Evolutionary conservation across 345 rosid genomes (phyloP).

Genomic region (Lagerstroemia speciosa): DNA sequence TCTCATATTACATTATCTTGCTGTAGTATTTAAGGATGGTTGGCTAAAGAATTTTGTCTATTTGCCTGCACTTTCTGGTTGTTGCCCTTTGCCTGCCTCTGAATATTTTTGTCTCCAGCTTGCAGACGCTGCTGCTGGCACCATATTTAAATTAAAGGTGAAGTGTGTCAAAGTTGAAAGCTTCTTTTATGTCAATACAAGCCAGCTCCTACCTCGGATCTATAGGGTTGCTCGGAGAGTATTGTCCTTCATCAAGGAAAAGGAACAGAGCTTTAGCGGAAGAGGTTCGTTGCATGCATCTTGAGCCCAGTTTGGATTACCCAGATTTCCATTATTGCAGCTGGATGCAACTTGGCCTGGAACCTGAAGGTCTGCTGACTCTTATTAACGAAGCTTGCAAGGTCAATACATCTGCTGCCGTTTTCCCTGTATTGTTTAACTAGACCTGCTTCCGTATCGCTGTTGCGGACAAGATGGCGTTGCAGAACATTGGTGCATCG

Average conservation of each 20-base stretch:
- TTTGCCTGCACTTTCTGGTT: too few relatives aligned
- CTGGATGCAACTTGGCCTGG: background rate
- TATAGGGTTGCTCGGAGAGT: constrained; percentile 80
- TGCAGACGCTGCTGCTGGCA: background rate
- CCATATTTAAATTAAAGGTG: background rate
- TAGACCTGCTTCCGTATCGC: background rate
- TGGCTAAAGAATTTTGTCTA: too few relatives aligned
- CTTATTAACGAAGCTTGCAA: background rate
- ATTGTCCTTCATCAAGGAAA: constrained; percentile 58
- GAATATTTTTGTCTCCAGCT: background rate
- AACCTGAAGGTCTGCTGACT: background rate
- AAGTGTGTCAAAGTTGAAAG: constrained; percentile 28
- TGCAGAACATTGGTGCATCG: constrained; percentile 83
- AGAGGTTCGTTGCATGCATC: constrained; percentile 45
- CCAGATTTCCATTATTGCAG: background rate
- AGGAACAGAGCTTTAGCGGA: constrained; percentile 32
- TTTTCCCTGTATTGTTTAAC: background rate
- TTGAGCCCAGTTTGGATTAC: constrained; percentile 15
- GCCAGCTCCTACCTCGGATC: constrained; percentile 49
- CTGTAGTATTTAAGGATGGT: too few relatives aligned
- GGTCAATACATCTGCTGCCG: background rate
- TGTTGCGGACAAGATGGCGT: constrained; percentile 52
- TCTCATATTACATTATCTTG: too few relatives aligned
- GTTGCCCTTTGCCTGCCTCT: background rate
- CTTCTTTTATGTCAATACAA: constrained; percentile 88